Percentiles rank a stretch among this genome's conserved stretches.
These are phyloP conservation scores for Mortierella sp. DNA, from an alignment of 371 early-diverging fungal species.

Conservation along the genomic window DNA sequence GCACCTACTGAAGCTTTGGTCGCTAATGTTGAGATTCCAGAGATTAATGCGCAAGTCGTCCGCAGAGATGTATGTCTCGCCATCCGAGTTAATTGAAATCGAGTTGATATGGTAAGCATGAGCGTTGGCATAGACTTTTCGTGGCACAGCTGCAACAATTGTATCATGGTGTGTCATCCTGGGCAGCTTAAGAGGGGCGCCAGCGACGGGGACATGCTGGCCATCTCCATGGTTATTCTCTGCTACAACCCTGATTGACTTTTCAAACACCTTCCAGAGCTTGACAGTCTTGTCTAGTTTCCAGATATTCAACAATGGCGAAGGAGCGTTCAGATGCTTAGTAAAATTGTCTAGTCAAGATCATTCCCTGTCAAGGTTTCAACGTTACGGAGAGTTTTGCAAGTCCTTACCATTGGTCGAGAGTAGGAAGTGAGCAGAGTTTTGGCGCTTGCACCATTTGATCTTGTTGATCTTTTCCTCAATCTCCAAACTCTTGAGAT, in stretches of 20 bases:
- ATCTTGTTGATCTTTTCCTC: constrained; percentile 99
- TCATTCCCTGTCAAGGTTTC: neutral
- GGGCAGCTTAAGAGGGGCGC: constrained; percentile 80
- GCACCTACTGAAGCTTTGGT: constrained; percentile 95
- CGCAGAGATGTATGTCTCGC: constrained; percentile 96
- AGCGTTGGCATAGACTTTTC: constrained; percentile 97
- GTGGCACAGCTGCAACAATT: constrained; percentile 94
- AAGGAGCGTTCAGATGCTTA: neutral
- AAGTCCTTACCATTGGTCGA: constrained; percentile 91
- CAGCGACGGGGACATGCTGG: constrained; percentile 61
- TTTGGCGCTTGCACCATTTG: constrained; percentile 95
- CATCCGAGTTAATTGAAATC: constrained; percentile 97
- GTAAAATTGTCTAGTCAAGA: neutral
- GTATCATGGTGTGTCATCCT: constrained; percentile 93
- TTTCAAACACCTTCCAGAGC: constrained; percentile 99
- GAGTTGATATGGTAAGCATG: constrained; percentile 99
- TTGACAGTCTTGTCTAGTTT: constrained; percentile 97
- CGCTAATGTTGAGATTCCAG: constrained; percentile 96
- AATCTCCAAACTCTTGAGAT: constrained; percentile 98
- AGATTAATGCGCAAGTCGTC: constrained; percentile 99
- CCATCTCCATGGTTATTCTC: constrained; percentile 86
- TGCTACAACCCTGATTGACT: constrained; percentile 91
- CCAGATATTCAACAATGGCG: neutral
- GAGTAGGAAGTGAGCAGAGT: constrained; percentile 95
- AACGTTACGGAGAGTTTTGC: neutral